These are phyloP conservation scores for Aciculosporium take DNA, from an alignment of 2,329 filamentous ascomycete species.

Conservation along the genomic window DNA sequence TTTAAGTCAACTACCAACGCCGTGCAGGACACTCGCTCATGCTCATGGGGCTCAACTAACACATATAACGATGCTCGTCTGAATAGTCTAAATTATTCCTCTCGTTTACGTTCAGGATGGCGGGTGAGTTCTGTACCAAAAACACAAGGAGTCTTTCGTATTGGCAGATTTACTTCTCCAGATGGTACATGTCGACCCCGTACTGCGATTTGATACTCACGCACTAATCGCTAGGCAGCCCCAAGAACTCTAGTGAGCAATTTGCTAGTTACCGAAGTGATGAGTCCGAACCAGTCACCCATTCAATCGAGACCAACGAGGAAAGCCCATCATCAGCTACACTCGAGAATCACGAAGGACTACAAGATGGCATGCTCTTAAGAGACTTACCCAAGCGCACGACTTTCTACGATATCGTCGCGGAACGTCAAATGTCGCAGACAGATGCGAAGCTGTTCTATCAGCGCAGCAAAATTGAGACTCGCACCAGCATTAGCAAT, in stretches of 20 bases:
- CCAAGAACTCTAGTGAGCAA: not conserved
- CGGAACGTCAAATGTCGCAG: conserved; percentile 88
- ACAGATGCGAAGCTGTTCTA: conserved; percentile 94
- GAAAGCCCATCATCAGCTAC: conserved; percentile 1
- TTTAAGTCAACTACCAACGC: too few relatives aligned
- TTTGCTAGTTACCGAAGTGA: not conserved
- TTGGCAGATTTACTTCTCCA: not conserved
- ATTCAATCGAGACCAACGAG: not conserved
- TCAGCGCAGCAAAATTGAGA: conserved; percentile 65
- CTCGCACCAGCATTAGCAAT: conserved; percentile 16
- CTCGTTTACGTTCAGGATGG: not conserved
- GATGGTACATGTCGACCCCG: not conserved
- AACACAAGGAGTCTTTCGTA: not conserved
- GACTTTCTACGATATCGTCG: conserved; percentile 83
- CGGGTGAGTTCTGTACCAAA: conserved; percentile 3
- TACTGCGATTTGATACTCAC: conserved; percentile 1
- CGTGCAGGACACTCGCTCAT: too few relatives aligned
- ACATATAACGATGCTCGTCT: too few relatives aligned
- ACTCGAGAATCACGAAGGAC: conserved; percentile 16
- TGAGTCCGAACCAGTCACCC: not conserved
- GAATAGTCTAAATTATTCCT: too few relatives aligned
- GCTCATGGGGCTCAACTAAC: too few relatives aligned
- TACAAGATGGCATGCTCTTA: conserved; percentile 43
- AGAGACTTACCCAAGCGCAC: conserved; percentile 55
- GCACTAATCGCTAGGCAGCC: not conserved